Evolutionary conservation across 2,329 filamentous ascomycete genomes (phyloP).

Genomic region (Fusarium sp.): DNA sequence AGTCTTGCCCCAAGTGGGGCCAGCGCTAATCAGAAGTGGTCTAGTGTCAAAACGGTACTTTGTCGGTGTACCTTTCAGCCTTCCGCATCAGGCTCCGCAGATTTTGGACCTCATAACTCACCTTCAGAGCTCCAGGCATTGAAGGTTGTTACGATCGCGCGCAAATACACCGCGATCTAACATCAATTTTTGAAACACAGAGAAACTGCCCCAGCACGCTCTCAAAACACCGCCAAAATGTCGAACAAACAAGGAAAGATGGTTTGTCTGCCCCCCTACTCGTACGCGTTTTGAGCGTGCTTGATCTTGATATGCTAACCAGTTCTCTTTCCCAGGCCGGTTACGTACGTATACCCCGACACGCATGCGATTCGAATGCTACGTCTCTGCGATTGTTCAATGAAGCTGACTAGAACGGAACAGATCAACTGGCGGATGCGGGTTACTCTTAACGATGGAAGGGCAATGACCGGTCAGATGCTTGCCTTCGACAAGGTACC

Average conservation of each 20-base stretch:
- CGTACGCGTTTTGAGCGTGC: slow-evolving; percentile 44
- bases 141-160: slow-evolving; percentile 52
- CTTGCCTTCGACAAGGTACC: slow-evolving; percentile 95
- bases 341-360: slow-evolving; percentile 67
- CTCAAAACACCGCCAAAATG: slow-evolving; percentile 48
- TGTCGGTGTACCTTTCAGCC: slow-evolving; percentile 50
- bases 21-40: neutral
- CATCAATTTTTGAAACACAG: slow-evolving; percentile 57
- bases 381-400: neutral
- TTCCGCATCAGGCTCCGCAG: slow-evolving; percentile 58
- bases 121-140: slow-evolving; percentile 58
- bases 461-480: slow-evolving; percentile 98
- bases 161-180: slow-evolving; percentile 53
- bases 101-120: slow-evolving; percentile 55
- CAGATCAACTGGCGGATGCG: slow-evolving; percentile 99
- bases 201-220: slow-evolving; percentile 48
- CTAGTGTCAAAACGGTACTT: slow-evolving; percentile 48
- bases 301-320: slow-evolving; percentile 69
- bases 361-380: slow-evolving; percentile 7
- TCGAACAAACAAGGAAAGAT: slow-evolving; percentile 97
- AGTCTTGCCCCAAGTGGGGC: slow-evolving; percentile 41
- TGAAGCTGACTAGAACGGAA: slow-evolving; percentile 19
- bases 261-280: slow-evolving; percentile 69
- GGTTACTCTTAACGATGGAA: slow-evolving; percentile 91
- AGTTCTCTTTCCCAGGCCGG: slow-evolving; percentile 68